phyloP scores from a whole-genome alignment of 129 eudicot genomes.

The Arctium lappa region DNA sequence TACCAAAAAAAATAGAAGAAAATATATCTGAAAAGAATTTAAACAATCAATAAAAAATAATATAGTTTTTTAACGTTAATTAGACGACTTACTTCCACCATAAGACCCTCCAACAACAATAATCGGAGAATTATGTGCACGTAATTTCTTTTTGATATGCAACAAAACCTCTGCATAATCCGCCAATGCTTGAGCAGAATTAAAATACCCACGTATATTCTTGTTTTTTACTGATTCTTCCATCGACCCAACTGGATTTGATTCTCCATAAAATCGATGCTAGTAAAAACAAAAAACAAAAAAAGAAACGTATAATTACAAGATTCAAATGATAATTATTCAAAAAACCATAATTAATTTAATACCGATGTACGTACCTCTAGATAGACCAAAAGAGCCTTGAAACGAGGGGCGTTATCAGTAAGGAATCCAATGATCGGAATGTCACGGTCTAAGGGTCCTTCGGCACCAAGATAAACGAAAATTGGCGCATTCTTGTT shows the following conservation, averaged over 20 bases:
- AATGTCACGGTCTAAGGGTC: conserved; percentile 29
- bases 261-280: conserved; percentile 68
- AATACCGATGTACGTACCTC: conserved; percentile 68
- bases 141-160: conserved; percentile 43
- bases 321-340: background rate
- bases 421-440: conserved; percentile 30
- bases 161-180: conserved; percentile 72
- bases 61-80: background rate
- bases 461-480: conserved; percentile 66
- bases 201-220: conserved; percentile 62
- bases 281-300: background rate
- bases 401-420: conserved; percentile 54
- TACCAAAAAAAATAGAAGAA: background rate
- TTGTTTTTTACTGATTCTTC: conserved; percentile 47
- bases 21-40: background rate
- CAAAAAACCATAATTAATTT: background rate
- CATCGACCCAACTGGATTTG: conserved; percentile 51
- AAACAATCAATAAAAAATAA: background rate
- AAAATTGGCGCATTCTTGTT: conserved; percentile 47
- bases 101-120: conserved; percentile 84
- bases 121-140: conserved; percentile 58
- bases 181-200: conserved; percentile 84
- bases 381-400: conserved; percentile 53
- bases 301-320: background rate
- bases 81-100: conserved; percentile 73